Percentiles rank a stretch among this genome's conserved stretches.
phyloP scores from a whole-genome alignment of 2,329 filamentous ascomycete genomes.

The Didymella exigua region DNA sequence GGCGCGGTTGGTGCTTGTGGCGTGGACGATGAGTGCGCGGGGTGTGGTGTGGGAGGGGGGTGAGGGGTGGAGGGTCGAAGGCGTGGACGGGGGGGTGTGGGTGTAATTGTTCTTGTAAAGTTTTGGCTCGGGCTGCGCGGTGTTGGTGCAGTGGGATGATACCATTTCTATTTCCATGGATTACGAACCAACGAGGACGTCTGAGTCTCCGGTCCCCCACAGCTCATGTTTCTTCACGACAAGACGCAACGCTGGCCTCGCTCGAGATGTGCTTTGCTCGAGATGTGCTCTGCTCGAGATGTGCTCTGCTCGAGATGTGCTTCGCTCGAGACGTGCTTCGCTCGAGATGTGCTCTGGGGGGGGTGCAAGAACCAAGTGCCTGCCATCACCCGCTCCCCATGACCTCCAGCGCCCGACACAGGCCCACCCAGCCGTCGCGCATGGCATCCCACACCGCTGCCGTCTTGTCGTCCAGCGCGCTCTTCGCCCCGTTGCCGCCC shows the following conservation, averaged over 20 bases:
- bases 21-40: conserved; percentile 41
- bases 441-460: conserved; percentile 38
- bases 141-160: background rate
- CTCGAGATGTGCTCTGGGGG: too few relatives aligned
- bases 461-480: conserved; percentile 35
- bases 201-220: too few relatives aligned
- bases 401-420: conserved; percentile 41
- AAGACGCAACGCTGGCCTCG: too few relatives aligned
- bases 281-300: too few relatives aligned
- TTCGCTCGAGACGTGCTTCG: too few relatives aligned
- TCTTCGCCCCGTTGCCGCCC: conserved; percentile 43
- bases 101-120: too few relatives aligned
- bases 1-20: conserved; percentile 38
- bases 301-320: too few relatives aligned
- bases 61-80: conserved; percentile 24
- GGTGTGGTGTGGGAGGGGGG: conserved; percentile 32
- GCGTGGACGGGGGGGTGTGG: conserved; percentile 5
- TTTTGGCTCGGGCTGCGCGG: too few relatives aligned
- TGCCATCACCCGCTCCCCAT: conserved; percentile 29
- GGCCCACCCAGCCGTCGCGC: conserved; percentile 41
- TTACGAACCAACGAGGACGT: too few relatives aligned
- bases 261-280: too few relatives aligned
- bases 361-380: background rate
- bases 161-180: background rate
- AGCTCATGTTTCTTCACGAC: too few relatives aligned